Evolutionary conservation across 305 asterid genomes (phyloP), one percentile per base, ranked within the genome.

Genomic region (Vinca major): DNA sequence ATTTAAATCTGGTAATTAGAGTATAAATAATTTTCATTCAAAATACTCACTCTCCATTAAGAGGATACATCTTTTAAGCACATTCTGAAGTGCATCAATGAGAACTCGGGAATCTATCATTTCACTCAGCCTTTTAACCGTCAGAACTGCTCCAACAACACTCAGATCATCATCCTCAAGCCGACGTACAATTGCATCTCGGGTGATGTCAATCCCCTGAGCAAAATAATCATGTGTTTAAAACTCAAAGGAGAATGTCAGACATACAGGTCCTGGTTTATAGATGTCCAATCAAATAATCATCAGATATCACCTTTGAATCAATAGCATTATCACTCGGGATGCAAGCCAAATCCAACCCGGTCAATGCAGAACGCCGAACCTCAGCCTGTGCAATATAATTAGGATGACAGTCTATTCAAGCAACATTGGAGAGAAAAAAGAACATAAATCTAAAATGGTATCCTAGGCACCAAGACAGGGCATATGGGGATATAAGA

Each of bases 111-210:
- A 61, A 80, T 75, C 74, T 63, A 89, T 68, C 39, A 91, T 76
- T 62, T 85, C 89, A 1, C 83, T 65, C 75, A 91, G 70, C 55
- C 76, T 74, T 75, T 87, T 77, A 77, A 91, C 60, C 50, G 80
- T 82, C 75, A 93, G 74, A 78, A 82, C 95, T 71, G 86, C 91
- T 75, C 83, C 83, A 68, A 88, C 95, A 74, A 93, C 99, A 78
- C 77, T 77, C 68, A 93, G 73, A 75, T 93, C 93, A 74, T 86
- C 97, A 54, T 91, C 97, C 66, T 80, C 77, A 75, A 93, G 91
- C 74, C 92, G 81, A 60, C 83, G 91, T 60, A 80, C 45, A 71
- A 93, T 73, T 72, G 91, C 95, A 83, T 87, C 95, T 79, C 80
- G 92, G 76, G 89, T 80, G 75, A 85, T 81, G 74, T 75, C 82